Evolutionary conservation across 176 grass and related monocot species (phyloP), one percentile per base, ranked within the genome.

Genomic region (Urochloa ruziziensis): DNA sequence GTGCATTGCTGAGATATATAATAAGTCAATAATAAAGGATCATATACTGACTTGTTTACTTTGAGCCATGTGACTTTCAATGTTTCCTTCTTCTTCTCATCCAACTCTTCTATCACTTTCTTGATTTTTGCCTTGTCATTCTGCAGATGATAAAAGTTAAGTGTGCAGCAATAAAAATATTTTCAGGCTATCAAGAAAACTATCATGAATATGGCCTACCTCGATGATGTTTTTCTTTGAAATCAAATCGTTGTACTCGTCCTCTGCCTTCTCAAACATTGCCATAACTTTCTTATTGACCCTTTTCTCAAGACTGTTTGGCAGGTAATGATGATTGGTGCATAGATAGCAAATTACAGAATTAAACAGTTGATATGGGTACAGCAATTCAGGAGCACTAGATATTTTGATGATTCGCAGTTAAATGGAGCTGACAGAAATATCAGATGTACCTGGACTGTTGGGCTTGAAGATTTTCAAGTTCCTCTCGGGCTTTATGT

Each of bases 231-330:
- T 94, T 91, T 99, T 99, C 87, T 92, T 99, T 25, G 93, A 90
- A 67, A 91, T 99, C 82, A 99, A 86, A 80, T 96, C 89, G 77
- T 92, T 96, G 72, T 96, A 99, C 88, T 99, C 96, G 77, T 96
- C 96, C 80, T 92, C 91, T 54, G 96, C 96, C 80, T 96, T 99
- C 79, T 99, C 96, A 92, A 99, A 99, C 93, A 99, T 96, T 30
- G 89, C 87, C 91, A 99, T 96, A 51, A 99, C 96, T 84, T 99
- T 99, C 74, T 99, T 99, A 85, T 99, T 99, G 32, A 99, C 85
- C 74, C 96, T 96, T 80, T 99, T 99, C 96, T 99, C 93, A 74
- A 99, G 91, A 83, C 96, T 99, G 85, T 34, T 82, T 53, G 75
- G 86, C 6, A 89, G 69, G 78, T 33, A 73, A 84, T 58, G 49